Evolutionary conservation across 2,329 filamentous ascomycete genomes (phyloP), one percentile per base, ranked within the genome.

Genomic region (Albophoma yamanashiensis): DNA sequence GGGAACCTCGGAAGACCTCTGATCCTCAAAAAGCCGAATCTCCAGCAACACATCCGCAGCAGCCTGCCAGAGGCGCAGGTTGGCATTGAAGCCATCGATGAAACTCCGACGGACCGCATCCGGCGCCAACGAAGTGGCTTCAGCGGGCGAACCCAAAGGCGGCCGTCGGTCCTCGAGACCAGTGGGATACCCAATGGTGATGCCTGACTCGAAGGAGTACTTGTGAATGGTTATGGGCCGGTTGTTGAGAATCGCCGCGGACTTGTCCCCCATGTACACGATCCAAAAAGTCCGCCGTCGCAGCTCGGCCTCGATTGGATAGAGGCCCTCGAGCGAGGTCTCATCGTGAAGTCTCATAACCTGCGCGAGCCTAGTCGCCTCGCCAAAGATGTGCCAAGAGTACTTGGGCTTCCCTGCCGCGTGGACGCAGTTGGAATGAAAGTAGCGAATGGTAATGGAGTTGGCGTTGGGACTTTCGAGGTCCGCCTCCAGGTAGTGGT

Each of bases 381-480:
- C 75, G 1, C 76, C 76, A 62, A 78, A 76, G 1, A 78, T 75
- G 56, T 77, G 74, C 75, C 76, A 78, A 5, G 76, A 78, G 25
- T 75, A 71, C 34, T 74, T 71, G 4, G 75, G 74, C 47, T 75
- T 76, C 0, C 76, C 76, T 0, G 73, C 68, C 1, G 75, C 75
- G 55, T 78, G 76, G 2, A 78, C 64, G 50, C 75, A 77, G 59
- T 77, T 78, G 17, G 76, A 78, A 57, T 79, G 76, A 31, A 78
- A 76, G 58, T 78, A 77, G 4, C 76, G 72, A 22, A 78, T 76
- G 2, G 72, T 69, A 34, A 78, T 70, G 4, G 76, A 79, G 55
- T 73, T 75, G 1, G 75, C 74, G 57, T 71, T 74, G 0, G 76
- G 76, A 14, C 67, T 70, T 55, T 78, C 75, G 0, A 79, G 66